Evolutionary conservation across 257 asterid species (phyloP).

Genomic region (Ballota nigra): DNA sequence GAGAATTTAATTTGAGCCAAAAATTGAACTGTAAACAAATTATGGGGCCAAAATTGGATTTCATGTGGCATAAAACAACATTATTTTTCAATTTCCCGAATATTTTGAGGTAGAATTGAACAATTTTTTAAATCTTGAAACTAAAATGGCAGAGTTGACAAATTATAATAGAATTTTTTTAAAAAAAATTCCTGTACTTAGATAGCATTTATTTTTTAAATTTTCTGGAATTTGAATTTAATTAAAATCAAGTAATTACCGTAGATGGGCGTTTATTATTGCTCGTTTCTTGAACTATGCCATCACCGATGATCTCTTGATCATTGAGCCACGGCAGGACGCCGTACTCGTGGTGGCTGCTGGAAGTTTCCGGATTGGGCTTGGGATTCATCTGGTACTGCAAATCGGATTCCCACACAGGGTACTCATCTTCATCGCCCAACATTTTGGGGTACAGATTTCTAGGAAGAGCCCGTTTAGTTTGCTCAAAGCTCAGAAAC

Average conservation of each 20-base stretch:
- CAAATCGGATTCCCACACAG: slow-evolving; percentile 55
- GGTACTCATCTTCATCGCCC: slow-evolving; percentile 39
- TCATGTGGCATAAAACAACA: too few species aligned
- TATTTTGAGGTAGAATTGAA: too few species aligned
- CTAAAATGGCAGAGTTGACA: too few species aligned
- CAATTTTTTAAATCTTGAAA: too few species aligned
- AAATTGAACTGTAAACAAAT: too few species aligned
- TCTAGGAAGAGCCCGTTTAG: slow-evolving; percentile 29
- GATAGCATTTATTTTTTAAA: too few species aligned
- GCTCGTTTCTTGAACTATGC: slow-evolving; percentile 31
- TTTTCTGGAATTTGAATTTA: too few species aligned
- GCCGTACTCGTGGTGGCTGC: slow-evolving; percentile 33
- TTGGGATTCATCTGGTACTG: slow-evolving; percentile 28
- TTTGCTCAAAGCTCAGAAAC: slow-evolving; percentile 55
- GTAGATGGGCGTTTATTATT: slow-evolving; percentile 49
- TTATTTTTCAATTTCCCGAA: too few species aligned
- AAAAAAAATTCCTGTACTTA: too few species aligned
- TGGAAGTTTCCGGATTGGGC: slow-evolving; percentile 37
- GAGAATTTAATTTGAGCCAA: too few species aligned
- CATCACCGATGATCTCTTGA: slow-evolving; percentile 30
- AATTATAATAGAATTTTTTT: too few species aligned
- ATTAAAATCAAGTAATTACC: slow-evolving; percentile 31
- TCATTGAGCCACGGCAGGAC: slow-evolving; percentile 51
- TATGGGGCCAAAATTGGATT: too few species aligned
- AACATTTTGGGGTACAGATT: slow-evolving; percentile 33